A percentile compares a stretch with the other conserved stretches of the same genome.
Evolutionary conservation across 1,139 yeast species (phyloP).

Genomic region (Yamadazyma friedrichii): DNA sequence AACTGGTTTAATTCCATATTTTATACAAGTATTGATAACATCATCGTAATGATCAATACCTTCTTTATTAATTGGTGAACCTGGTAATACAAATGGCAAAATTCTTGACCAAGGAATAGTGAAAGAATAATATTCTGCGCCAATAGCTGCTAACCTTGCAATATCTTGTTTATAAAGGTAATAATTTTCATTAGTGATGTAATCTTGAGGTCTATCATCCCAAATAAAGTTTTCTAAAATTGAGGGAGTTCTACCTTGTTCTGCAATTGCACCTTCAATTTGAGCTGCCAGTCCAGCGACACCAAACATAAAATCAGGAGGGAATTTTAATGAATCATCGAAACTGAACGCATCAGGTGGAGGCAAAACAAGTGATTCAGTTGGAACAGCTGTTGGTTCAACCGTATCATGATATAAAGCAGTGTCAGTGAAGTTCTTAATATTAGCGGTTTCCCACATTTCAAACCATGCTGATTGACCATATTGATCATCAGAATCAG

Average conservation of each 20-base stretch:
- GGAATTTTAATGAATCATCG: slow-evolving; percentile 18
- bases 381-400: slow-evolving; percentile 22
- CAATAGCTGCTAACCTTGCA: slow-evolving; percentile 30
- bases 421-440: slow-evolving; percentile 17
- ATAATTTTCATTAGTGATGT: slow-evolving; percentile 31
- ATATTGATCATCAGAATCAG: slow-evolving; percentile 20
- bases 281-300: slow-evolving; percentile 30
- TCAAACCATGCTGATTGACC: slow-evolving; percentile 23
- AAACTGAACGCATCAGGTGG: slow-evolving; percentile 20
- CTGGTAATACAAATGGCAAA: slow-evolving; percentile 27
- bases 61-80: slow-evolving; percentile 27
- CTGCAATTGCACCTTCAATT: slow-evolving; percentile 35
- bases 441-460: slow-evolving; percentile 18
- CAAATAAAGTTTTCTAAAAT: slow-evolving; percentile 21
- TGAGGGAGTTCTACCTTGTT: slow-evolving; percentile 34
- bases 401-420: slow-evolving; percentile 20
- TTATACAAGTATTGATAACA: slow-evolving; percentile 26
- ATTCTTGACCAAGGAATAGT: slow-evolving; percentile 37
- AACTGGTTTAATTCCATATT: slow-evolving; percentile 29
- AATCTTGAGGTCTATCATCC: slow-evolving; percentile 17
- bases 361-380: slow-evolving; percentile 19
- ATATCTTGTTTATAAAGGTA: slow-evolving; percentile 33
- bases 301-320: slow-evolving; percentile 21
- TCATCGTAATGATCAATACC: slow-evolving; percentile 36
- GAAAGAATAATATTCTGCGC: slow-evolving; percentile 31